phyloP scores from a whole-genome alignment of 345 rosid genomes.

The Salix brachista region DNA sequence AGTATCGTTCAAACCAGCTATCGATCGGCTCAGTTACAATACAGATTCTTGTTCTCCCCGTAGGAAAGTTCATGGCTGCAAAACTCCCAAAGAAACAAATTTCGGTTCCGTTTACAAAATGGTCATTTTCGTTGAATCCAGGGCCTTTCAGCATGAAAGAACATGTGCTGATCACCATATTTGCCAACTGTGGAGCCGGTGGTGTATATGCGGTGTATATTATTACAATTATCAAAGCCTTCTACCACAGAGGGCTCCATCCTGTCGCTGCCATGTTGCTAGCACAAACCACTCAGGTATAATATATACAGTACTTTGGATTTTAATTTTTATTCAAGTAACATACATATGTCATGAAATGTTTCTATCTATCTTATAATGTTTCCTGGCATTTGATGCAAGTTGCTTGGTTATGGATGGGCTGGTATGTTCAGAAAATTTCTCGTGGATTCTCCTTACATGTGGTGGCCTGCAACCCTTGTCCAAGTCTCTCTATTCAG shows the following conservation, averaged over 20 bases:
- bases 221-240: conserved; percentile 36
- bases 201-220: conserved; percentile 25
- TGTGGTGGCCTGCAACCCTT: conserved; percentile 87
- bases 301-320: too few relatives aligned
- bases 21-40: conserved; percentile 23
- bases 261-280: conserved; percentile 43
- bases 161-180: conserved; percentile 44
- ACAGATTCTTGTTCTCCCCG: conserved; percentile 39
- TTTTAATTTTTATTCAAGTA: too few relatives aligned
- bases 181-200: conserved; percentile 32
- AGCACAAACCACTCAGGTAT: conserved; percentile 69
- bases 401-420: conserved; percentile 88
- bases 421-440: conserved; percentile 66
- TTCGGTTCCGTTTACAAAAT: conserved; percentile 29
- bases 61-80: conserved; percentile 45
- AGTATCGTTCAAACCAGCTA: conserved; percentile 31
- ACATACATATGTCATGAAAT: not conserved
- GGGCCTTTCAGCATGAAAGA: conserved; percentile 52
- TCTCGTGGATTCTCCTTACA: conserved; percentile 73
- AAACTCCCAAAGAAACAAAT: conserved; percentile 20
- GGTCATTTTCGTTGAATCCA: conserved; percentile 49
- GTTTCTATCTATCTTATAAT: not conserved
- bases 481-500: conserved; percentile 88
- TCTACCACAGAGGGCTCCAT: conserved; percentile 24
- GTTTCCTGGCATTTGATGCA: not conserved